A percentile compares a stretch with the other conserved stretches of the same genome.
Evolutionary conservation across 495 filamentous ascomycete genomes (phyloP).

Genomic region (Xanthoparmelia taractica): DNA sequence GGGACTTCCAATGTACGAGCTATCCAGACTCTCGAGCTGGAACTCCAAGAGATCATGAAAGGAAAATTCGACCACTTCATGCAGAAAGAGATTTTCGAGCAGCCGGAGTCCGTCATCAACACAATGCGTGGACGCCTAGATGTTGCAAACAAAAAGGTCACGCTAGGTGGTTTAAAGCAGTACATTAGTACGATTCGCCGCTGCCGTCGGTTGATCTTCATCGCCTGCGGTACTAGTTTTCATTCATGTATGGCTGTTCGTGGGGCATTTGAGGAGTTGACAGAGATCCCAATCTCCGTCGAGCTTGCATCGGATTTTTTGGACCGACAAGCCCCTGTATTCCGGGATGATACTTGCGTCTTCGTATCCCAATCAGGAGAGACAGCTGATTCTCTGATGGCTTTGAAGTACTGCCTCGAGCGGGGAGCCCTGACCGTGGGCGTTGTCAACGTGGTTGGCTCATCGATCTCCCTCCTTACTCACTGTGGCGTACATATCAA

Average conservation of each 20-base stretch:
- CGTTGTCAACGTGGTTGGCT: conserved; percentile 96
- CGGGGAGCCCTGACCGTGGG: conserved; percentile 94
- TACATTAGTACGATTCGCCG: conserved; percentile 95
- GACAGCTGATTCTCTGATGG: conserved; percentile 97
- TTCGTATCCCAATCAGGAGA: conserved; percentile 98
- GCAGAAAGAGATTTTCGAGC: conserved; percentile 99
- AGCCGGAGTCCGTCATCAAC: conserved; percentile 98
- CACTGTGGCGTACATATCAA: conserved; percentile 99
- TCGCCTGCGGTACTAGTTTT: conserved; percentile 95
- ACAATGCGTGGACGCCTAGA: conserved; percentile 99
- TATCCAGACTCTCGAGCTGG: conserved; percentile 95
- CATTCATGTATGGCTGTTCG: conserved; percentile 99
- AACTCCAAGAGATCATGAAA: conserved; percentile 99
- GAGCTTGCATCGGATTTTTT: conserved; percentile 98
- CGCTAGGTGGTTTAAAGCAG: conserved; percentile 86
- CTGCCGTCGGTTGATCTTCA: conserved; percentile 94
- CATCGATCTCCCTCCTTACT: conserved; percentile 93
- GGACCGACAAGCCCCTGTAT: conserved; percentile 94
- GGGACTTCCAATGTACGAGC: conserved; percentile 92
- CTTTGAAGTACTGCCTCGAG: conserved; percentile 93
- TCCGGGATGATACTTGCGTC: conserved; percentile 98
- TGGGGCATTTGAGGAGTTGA: conserved; percentile 93
- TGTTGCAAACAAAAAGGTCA: conserved; percentile 83
- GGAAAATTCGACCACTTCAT: conserved; percentile 99
- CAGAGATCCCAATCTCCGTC: conserved; percentile 94